Conservation (phyloP, 495 filamentous ascomycete species). For the Hypoxylon lienhwacheense region DNA sequence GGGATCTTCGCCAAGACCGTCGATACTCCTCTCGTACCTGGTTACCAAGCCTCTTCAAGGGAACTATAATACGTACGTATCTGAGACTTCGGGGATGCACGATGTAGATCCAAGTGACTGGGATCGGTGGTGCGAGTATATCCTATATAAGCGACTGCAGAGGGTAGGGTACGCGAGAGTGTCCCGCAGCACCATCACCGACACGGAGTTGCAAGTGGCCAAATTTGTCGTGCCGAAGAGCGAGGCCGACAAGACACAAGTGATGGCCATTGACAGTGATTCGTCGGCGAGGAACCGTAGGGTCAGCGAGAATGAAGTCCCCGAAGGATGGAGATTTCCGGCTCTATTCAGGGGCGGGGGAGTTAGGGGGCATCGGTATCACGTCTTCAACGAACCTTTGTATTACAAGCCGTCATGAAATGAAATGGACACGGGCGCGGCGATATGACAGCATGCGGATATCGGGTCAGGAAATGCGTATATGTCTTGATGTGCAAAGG, state of each 20-base stretch:
- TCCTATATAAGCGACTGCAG: conserved; percentile 88
- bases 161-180: conserved; percentile 89
- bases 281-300: conserved; percentile 39
- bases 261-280: conserved; percentile 34
- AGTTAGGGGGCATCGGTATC: conserved; percentile 86
- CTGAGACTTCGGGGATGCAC: conserved; percentile 82
- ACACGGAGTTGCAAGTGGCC: conserved; percentile 96
- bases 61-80: conserved; percentile 97
- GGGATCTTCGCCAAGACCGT: conserved; percentile 77
- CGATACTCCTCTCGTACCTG: conserved; percentile 87
- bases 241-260: conserved; percentile 59
- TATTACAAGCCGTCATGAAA: conserved; percentile 55
- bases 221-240: conserved; percentile 87
- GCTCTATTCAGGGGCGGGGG: conserved; percentile 82
- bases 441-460: not conserved
- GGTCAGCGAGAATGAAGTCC: conserved; percentile 67
- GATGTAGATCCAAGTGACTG: conserved; percentile 93
- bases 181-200: conserved; percentile 87
- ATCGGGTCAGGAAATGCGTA: conserved; percentile 13
- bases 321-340: conserved; percentile 81
- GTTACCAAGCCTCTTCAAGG: conserved; percentile 88
- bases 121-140: conserved; percentile 99
- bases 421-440: not conserved
- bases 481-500: conserved; percentile 24
- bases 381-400: conserved; percentile 93